Conservation (phyloP, 2,329 filamentous ascomycete species). For the Trichophyton mentagrophytes region DNA sequence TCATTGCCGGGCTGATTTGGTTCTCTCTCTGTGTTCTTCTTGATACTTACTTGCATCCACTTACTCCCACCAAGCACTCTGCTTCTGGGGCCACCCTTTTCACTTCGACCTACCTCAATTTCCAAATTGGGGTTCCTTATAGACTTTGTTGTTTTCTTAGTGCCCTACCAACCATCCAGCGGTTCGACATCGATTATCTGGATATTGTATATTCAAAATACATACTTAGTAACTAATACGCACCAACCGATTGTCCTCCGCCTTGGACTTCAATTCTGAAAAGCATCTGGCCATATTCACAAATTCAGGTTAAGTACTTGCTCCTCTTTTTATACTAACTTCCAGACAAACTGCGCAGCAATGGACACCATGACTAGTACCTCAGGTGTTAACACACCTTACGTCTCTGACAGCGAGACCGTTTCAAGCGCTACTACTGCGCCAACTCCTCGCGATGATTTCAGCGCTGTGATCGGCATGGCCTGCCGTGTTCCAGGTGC, state of each 20-base stretch:
- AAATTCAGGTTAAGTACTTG: not conserved
- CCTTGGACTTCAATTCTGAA: not conserved
- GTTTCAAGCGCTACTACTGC: constrained; percentile 5
- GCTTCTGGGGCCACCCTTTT: not conserved
- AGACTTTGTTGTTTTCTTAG: not conserved
- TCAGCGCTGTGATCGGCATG: constrained; percentile 6
- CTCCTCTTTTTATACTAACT: not conserved
- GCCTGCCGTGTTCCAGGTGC: constrained; percentile 10
- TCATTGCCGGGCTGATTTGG: constrained; percentile 7
- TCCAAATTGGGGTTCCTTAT: not conserved
- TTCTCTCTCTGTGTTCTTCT: constrained; percentile 6
- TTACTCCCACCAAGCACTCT: not conserved
- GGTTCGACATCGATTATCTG: constrained; percentile 3
- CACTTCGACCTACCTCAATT: not conserved
- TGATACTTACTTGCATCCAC: not conserved
- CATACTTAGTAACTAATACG: constrained; percentile 3
- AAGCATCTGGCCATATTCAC: not conserved
- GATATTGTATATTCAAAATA: constrained; percentile 1
- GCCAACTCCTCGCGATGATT: constrained; percentile 4
- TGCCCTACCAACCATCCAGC: constrained; percentile 1
- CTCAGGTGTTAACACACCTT: constrained; percentile 1
- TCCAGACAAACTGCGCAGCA: not conserved
- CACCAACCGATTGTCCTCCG: not conserved
- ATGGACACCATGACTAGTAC: constrained; percentile 4
- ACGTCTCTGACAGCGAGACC: constrained; percentile 1